Percentiles rank a stretch among this genome's conserved stretches.
Evolutionary conservation across 2,329 filamentous ascomycete species (phyloP).

Genomic region (Conoideocrella luteorostrata): DNA sequence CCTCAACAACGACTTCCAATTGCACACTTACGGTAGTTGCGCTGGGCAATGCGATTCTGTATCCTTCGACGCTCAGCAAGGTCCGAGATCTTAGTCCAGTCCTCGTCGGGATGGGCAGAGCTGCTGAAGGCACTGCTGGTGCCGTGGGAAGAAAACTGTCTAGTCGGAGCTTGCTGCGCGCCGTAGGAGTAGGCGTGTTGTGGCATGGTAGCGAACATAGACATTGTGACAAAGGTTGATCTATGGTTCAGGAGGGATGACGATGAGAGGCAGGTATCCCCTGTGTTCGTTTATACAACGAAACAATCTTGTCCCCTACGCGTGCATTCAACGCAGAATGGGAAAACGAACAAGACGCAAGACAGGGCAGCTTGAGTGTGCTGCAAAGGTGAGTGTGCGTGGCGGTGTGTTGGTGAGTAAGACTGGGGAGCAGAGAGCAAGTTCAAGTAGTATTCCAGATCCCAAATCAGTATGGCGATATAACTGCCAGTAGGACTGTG

Average conservation of each 20-base stretch:
- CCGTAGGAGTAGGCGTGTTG: conserved; percentile 28
- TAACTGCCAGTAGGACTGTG: neutral
- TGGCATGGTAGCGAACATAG: conserved; percentile 30
- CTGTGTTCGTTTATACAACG: no score
- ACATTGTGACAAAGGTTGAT: conserved; percentile 20
- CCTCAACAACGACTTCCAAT: no score
- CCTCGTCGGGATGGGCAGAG: conserved; percentile 91
- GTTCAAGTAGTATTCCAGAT: neutral
- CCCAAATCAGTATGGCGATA: neutral
- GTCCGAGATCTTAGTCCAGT: conserved; percentile 99
- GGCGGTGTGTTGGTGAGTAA: neutral
- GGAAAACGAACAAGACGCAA: no score
- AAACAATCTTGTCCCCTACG: no score
- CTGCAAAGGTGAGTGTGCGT: no score
- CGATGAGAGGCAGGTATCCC: no score
- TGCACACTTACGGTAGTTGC: conserved; percentile 85
- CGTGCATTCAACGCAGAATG: no score
- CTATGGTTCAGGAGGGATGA: no score
- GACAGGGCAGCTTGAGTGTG: no score
- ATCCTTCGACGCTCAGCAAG: conserved; percentile 89
- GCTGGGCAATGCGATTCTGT: conserved; percentile 95
- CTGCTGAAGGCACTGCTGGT: conserved; percentile 93
- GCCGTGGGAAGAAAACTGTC: conserved; percentile 65
- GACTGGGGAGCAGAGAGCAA: neutral
- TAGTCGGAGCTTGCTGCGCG: conserved; percentile 34